These are phyloP conservation scores for Penicillium turbatum DNA, from an alignment of 495 filamentous ascomycete species.

Conservation along the genomic window DNA sequence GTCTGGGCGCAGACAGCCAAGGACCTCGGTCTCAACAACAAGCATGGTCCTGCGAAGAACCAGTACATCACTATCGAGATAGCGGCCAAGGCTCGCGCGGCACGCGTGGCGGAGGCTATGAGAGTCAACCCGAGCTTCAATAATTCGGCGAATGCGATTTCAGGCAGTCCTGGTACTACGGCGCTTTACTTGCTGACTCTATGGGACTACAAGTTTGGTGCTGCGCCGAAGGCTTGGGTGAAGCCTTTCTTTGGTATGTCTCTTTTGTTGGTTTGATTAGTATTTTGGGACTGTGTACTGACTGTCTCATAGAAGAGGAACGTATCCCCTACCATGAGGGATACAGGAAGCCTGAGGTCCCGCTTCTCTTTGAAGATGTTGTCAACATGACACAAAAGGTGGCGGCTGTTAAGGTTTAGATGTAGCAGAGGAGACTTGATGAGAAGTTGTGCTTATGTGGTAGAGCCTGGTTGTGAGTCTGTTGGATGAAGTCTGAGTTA, in stretches of 20 bases:
- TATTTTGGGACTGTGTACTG: background rate
- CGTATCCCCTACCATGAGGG: conserved; percentile 17
- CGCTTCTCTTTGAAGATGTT: too few relatives aligned
- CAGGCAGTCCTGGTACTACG: conserved; percentile 13
- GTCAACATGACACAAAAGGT: too few relatives aligned
- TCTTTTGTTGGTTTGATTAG: background rate
- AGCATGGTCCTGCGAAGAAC: background rate
- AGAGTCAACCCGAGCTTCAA: conserved; percentile 13
- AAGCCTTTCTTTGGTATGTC: conserved; percentile 14
- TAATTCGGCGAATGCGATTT: conserved; percentile 3
- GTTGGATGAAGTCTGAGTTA: too few relatives aligned
- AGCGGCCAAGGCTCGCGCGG: conserved; percentile 11
- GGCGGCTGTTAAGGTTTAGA: too few relatives aligned
- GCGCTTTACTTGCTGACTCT: conserved; percentile 12
- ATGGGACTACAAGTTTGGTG: conserved; percentile 11
- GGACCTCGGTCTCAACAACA: conserved; percentile 14
- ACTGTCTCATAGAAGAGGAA: conserved; percentile 11
- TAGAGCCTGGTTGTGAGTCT: too few relatives aligned
- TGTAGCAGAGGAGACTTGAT: too few relatives aligned
- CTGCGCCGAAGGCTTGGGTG: conserved; percentile 13
- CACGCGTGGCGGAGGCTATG: conserved; percentile 9
- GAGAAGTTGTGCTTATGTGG: too few relatives aligned
- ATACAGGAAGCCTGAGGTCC: background rate
- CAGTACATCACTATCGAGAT: conserved; percentile 10
- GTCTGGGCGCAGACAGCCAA: conserved; percentile 12